A percentile compares a stretch with the other conserved stretches of the same genome.
Evolutionary conservation across 352 stramenopile genomes (phyloP).

Genomic region (Plasmopara viticola): DNA sequence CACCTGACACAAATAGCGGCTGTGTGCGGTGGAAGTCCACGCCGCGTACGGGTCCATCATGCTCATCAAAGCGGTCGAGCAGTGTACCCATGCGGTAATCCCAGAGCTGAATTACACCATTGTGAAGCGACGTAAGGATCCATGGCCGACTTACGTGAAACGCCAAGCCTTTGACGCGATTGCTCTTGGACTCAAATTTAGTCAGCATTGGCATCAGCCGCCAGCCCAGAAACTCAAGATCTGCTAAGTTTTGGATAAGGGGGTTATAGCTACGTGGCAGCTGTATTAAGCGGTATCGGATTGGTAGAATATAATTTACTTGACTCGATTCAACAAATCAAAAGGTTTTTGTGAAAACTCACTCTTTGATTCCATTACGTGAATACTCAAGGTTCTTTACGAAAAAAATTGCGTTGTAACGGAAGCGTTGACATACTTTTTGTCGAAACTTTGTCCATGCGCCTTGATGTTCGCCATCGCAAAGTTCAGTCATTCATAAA

Average conservation of each 20-base stretch:
- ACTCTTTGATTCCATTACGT: too few relatives aligned
- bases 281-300: background rate
- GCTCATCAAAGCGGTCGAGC: conserved; percentile 99
- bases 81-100: conserved; percentile 99
- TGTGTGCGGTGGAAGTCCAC: conserved; percentile 98
- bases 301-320: background rate
- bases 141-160: conserved; percentile 98
- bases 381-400: too few relatives aligned
- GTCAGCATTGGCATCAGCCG: conserved; percentile 86
- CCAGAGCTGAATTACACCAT: conserved; percentile 97
- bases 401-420: too few relatives aligned
- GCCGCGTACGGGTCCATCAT: conserved; percentile 97
- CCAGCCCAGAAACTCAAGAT: background rate
- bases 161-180: conserved; percentile 98
- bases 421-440: too few relatives aligned
- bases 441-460: too few relatives aligned
- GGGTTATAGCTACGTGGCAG: background rate
- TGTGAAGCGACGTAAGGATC: conserved; percentile 99
- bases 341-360: too few relatives aligned
- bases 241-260: background rate
- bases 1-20: conserved; percentile 97
- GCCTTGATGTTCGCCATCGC: too few relatives aligned
- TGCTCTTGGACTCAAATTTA: conserved; percentile 99
- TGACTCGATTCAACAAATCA: background rate
- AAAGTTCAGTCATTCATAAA: too few relatives aligned